Evolutionary conservation across 371 early-diverging fungal genomes (phyloP), one percentile per base, ranked within the genome.

Genomic region (Choanephora cucurbitarum): DNA sequence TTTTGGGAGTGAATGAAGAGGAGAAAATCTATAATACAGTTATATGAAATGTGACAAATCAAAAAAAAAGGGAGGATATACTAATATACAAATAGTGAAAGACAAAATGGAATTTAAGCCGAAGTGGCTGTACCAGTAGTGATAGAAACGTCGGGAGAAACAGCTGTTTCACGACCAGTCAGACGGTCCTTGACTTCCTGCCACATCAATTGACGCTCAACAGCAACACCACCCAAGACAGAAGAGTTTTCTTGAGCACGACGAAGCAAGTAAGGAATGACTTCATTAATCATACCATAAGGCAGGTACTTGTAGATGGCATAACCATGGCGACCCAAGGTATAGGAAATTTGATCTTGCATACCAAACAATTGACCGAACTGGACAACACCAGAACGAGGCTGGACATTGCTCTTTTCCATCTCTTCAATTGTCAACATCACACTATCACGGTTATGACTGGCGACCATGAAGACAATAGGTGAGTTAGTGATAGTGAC

Each of bases 201-300:
- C 75, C 74, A 79, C 58, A 86, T 57, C 55, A 83, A 51, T n/a
- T 41, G 64, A 33, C 80, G 79, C 52, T 86, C 84, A 21, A 70
- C 55, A 5, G 64, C 60, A 7, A 72, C 77, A 39, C 65, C 65
- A 32, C 81, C 80, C 40, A 85, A 56, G 1, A 97, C 84, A 11
- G 93, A 81, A 5, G 87, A 83, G 72, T 98, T 98, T 75, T 98
- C 99, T 75, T 96, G 95, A 24, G 96, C 97, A 47, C 98, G 87
- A 44, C 98, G 87, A 46, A 94, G 79, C 59, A 98, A 77, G 72
- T 95, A 98, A 9, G 97, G 97, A 58, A 97, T 89, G 21, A 94
- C 93, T 61, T 94, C 94, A 23, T 87, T 79, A 33, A 82, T 71
- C 69, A 60, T 69, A 34, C 97, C 97, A 64, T 94, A 96, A 5